phyloP scores from a whole-genome alignment of 1,139 yeast species.

The Debaryomyces psychrophilus region DNA sequence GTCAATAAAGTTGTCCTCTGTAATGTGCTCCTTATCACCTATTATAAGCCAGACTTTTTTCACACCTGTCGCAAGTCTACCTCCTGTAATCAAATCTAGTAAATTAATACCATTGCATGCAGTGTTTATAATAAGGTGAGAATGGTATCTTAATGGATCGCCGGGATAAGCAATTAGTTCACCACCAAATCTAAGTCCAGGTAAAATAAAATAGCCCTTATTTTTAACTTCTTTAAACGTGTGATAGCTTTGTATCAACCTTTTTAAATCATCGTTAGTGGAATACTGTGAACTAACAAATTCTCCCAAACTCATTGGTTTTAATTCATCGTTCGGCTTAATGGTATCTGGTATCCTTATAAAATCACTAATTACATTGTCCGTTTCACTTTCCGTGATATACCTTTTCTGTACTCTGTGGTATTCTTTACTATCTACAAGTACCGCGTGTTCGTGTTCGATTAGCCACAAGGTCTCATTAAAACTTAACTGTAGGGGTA shows the following conservation, averaged over 20 bases:
- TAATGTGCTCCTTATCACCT: constrained; percentile 26
- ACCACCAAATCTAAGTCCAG: constrained; percentile 92
- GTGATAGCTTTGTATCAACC: constrained; percentile 19
- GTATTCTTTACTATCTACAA: constrained; percentile 35
- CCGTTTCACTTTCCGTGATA: background rate
- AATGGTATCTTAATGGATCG: constrained; percentile 87
- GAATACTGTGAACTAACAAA: constrained; percentile 4
- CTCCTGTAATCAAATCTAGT: constrained; percentile 71
- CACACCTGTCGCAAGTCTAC: constrained; percentile 89
- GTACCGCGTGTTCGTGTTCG: constrained; percentile 38
- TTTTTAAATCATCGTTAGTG: background rate
- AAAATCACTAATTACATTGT: background rate
- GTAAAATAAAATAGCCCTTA: constrained; percentile 61
- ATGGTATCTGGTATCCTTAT: constrained; percentile 2
- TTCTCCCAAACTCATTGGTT: background rate
- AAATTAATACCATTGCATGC: constrained; percentile 48
- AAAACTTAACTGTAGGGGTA: constrained; percentile 72
- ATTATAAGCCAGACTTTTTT: constrained; percentile 82
- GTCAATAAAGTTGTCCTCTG: constrained; percentile 10
- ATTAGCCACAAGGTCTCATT: constrained; percentile 78
- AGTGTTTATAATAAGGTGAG: constrained; percentile 75
- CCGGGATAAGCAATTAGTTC: constrained; percentile 91
- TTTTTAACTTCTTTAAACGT: constrained; percentile 43
- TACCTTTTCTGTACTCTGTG: constrained; percentile 12
- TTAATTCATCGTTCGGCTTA: background rate